Percentiles rank a stretch among this genome's conserved stretches.
phyloP scores from a whole-genome alignment of 2,329 filamentous ascomycete species.

The Lachnellula suecica region DNA sequence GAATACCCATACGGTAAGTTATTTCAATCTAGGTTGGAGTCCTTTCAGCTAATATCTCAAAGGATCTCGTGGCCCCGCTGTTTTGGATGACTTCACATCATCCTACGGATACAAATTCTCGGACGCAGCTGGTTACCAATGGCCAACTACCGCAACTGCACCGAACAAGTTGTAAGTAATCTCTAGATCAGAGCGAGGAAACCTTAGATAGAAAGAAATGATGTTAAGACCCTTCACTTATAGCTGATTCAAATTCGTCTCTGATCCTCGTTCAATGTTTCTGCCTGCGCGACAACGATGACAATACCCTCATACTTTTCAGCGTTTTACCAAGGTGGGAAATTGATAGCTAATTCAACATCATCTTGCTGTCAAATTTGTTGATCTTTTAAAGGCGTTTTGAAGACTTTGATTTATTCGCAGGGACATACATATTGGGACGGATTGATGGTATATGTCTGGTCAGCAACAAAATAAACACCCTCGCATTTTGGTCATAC shows the following conservation, averaged over 20 bases:
- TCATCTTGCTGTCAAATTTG: background rate
- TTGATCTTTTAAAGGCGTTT: background rate
- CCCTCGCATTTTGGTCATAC: background rate
- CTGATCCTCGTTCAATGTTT: background rate
- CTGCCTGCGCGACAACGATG: background rate
- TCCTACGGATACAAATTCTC: slow-evolving; percentile 98
- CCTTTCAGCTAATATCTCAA: slow-evolving; percentile 5
- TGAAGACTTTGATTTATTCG: background rate
- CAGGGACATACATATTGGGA: background rate
- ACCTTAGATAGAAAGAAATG: slow-evolving; percentile 23
- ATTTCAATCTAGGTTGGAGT: background rate
- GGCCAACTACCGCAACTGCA: slow-evolving; percentile 75
- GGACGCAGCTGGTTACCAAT: slow-evolving; percentile 92
- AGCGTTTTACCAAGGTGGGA: background rate
- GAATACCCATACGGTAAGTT: slow-evolving; percentile 95
- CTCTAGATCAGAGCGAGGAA: slow-evolving; percentile 14
- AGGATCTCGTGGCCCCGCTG: slow-evolving; percentile 95
- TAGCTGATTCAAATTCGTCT: slow-evolving; percentile 6
- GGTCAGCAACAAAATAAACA: background rate
- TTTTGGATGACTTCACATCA: slow-evolving; percentile 96
- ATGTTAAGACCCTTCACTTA: slow-evolving; percentile 14
- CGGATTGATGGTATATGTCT: background rate
- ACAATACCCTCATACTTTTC: background rate
- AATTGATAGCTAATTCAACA: background rate
- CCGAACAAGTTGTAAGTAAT: slow-evolving; percentile 78